phyloP scores from a whole-genome alignment of 2,329 filamentous ascomycete genomes.

The Diplodia mutila region DNA sequence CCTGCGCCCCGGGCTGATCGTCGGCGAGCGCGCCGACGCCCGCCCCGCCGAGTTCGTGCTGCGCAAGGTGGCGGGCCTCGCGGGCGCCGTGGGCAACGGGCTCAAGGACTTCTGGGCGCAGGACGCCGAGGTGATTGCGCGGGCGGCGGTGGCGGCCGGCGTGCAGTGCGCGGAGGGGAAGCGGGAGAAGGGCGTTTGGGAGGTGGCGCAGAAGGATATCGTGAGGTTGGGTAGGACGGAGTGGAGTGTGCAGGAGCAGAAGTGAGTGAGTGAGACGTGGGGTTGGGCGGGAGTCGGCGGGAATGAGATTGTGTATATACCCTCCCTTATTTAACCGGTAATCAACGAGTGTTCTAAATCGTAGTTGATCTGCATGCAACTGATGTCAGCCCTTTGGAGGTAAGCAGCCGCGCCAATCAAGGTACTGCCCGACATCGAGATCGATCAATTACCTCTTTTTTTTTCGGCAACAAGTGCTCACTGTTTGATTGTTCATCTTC shows the following conservation, averaged over 20 bases:
- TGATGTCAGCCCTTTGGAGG: neutral
- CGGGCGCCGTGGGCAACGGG: slow-evolving; percentile 44
- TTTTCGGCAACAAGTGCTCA: too few relatives aligned
- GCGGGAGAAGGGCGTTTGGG: slow-evolving; percentile 63
- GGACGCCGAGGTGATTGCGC: slow-evolving; percentile 72
- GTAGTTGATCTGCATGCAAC: neutral
- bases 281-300: too few relatives aligned
- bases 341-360: neutral
- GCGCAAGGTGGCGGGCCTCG: slow-evolving; percentile 60
- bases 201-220: slow-evolving; percentile 65
- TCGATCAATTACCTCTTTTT: neutral
- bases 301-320: neutral
- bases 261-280: neutral
- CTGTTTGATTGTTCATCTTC: neutral
- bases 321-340: neutral
- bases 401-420: neutral
- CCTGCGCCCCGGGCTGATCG: slow-evolving; percentile 72
- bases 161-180: slow-evolving; percentile 56
- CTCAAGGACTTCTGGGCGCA: slow-evolving; percentile 71
- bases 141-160: slow-evolving; percentile 66
- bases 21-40: slow-evolving; percentile 68
- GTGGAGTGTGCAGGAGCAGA: slow-evolving; percentile 34
- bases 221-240: slow-evolving; percentile 66
- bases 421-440: neutral
- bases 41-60: slow-evolving; percentile 63